Evolutionary conservation across 2,329 filamentous ascomycete genomes (phyloP).

Genomic region (Alternaria viburni): DNA sequence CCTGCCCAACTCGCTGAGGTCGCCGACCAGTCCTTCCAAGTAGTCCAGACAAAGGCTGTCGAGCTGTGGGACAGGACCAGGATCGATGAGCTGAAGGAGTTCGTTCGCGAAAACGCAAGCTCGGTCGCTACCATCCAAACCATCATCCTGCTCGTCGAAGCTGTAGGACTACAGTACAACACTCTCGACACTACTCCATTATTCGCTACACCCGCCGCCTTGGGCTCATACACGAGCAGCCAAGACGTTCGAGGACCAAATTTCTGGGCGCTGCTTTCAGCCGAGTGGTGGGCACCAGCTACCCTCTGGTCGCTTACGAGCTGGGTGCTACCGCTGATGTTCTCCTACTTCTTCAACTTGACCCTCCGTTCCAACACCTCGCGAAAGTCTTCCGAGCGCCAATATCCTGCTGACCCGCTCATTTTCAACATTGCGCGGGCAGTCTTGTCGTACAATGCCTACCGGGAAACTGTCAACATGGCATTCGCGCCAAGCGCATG

Average conservation of each 20-base stretch:
- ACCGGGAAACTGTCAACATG: conserved; percentile 53
- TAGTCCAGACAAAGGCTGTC: conserved; percentile 69
- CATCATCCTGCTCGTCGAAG: conserved; percentile 65
- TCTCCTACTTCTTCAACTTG: conserved; percentile 92
- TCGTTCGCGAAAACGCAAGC: conserved; percentile 72
- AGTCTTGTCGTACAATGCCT: conserved; percentile 80
- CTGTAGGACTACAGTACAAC: conserved; percentile 70
- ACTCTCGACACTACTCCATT: conserved; percentile 75
- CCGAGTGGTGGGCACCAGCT: conserved; percentile 83
- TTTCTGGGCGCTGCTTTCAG: conserved; percentile 76
- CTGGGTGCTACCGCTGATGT: conserved; percentile 70
- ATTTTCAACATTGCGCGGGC: conserved; percentile 91
- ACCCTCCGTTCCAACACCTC: conserved; percentile 63
- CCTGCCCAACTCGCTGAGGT: conserved; percentile 67
- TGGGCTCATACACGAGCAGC: conserved; percentile 61
- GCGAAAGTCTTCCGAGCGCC: conserved; percentile 51
- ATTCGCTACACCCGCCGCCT: conserved; percentile 72
- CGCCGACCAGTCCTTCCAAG: conserved; percentile 72
- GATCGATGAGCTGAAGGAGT: conserved; percentile 69
- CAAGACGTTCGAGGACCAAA: conserved; percentile 76
- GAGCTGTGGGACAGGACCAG: conserved; percentile 70
- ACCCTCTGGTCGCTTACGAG: conserved; percentile 78
- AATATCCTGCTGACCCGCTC: conserved; percentile 78
- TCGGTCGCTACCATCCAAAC: conserved; percentile 63
- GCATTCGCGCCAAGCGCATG: conserved; percentile 58